These are phyloP conservation scores for Psilocybe cyanescens DNA, from an alignment of 768 basidiomycete species.

Conservation along the genomic window DNA sequence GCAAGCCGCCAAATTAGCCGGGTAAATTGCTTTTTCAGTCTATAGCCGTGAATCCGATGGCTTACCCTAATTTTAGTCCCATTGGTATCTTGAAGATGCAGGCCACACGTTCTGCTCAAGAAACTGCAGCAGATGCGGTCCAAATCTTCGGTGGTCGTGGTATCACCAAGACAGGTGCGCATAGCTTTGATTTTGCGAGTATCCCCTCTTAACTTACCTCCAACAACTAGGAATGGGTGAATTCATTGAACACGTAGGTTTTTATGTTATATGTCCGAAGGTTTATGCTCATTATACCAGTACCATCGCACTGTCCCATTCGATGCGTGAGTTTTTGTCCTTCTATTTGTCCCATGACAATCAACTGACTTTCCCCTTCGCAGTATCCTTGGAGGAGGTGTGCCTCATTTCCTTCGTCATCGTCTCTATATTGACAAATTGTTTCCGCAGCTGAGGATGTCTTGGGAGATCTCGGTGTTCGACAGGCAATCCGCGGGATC, in stretches of 20 bases:
- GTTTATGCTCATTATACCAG: slow-evolving; percentile 29
- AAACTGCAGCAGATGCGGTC: slow-evolving; percentile 73
- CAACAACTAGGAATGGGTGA: slow-evolving; percentile 54
- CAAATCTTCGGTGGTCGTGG: slow-evolving; percentile 91
- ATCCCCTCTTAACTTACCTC: slow-evolving; percentile 9
- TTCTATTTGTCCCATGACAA: no score
- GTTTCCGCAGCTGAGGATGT: slow-evolving; percentile 65
- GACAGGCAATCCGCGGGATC: slow-evolving; percentile 79
- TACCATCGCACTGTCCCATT: slow-evolving; percentile 71
- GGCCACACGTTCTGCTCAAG: slow-evolving; percentile 61
- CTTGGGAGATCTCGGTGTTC: slow-evolving; percentile 78
- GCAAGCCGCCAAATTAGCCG: slow-evolving; percentile 75
- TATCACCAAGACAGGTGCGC: slow-evolving; percentile 77
- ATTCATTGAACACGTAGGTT: slow-evolving; percentile 65
- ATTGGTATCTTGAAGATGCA: slow-evolving; percentile 77
- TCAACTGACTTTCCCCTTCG: background rate
- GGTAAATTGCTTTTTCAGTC: slow-evolving; percentile 40
- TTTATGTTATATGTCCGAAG: background rate
- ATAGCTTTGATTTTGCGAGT: background rate
- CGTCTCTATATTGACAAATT: no score
- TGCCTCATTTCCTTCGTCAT: no score
- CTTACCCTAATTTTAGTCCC: slow-evolving; percentile 41
- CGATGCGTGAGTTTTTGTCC: slow-evolving; percentile 49
- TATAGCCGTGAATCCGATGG: background rate
- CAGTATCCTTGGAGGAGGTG: slow-evolving; percentile 65